Percentiles rank a stretch among this genome's conserved stretches.
Evolutionary conservation across 1,139 yeast genomes (phyloP).

Genomic region (Pichia sp.): DNA sequence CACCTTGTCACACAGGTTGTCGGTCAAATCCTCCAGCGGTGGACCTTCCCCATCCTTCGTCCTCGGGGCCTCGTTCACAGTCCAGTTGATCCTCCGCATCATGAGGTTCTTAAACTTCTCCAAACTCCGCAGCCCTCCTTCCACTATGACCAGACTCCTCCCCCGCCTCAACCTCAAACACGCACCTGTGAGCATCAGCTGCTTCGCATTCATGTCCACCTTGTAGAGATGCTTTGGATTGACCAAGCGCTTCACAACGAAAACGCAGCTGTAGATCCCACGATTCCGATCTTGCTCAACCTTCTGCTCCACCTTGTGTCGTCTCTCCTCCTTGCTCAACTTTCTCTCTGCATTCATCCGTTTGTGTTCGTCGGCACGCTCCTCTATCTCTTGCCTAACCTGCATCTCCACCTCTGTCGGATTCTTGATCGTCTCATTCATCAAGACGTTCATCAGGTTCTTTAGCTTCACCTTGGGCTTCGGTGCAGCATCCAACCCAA

Average conservation of each 20-base stretch:
- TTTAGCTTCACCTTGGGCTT: slow-evolving; percentile 81
- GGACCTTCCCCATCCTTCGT: slow-evolving; percentile 13
- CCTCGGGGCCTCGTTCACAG: slow-evolving; percentile 34
- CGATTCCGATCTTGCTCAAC: slow-evolving; percentile 43
- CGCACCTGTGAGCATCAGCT: slow-evolving; percentile 61
- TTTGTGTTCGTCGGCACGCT: slow-evolving; percentile 58
- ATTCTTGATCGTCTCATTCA: slow-evolving; percentile 82
- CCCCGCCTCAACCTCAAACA: slow-evolving; percentile 40
- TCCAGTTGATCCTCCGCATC: slow-evolving; percentile 66
- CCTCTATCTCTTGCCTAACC: slow-evolving; percentile 66
- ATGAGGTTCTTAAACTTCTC: slow-evolving; percentile 61
- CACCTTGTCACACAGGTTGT: slow-evolving; percentile 49
- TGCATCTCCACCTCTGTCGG: slow-evolving; percentile 81
- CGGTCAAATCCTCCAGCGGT: slow-evolving; percentile 36
- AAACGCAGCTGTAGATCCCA: slow-evolving; percentile 60
- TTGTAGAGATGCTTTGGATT: slow-evolving; percentile 70
- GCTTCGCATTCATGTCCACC: slow-evolving; percentile 75
- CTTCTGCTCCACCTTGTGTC: slow-evolving; percentile 43
- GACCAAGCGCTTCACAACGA: slow-evolving; percentile 47
- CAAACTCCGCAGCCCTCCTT: slow-evolving; percentile 64
- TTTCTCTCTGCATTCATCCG: slow-evolving; percentile 58
- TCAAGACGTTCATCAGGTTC: slow-evolving; percentile 78
- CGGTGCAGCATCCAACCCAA: slow-evolving; percentile 85
- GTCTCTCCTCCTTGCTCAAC: slow-evolving; percentile 53
- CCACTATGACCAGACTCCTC: slow-evolving; percentile 60